phyloP scores from a whole-genome alignment of 1,284 basidiomycete species.

The Salmacisia buchloeana region DNA sequence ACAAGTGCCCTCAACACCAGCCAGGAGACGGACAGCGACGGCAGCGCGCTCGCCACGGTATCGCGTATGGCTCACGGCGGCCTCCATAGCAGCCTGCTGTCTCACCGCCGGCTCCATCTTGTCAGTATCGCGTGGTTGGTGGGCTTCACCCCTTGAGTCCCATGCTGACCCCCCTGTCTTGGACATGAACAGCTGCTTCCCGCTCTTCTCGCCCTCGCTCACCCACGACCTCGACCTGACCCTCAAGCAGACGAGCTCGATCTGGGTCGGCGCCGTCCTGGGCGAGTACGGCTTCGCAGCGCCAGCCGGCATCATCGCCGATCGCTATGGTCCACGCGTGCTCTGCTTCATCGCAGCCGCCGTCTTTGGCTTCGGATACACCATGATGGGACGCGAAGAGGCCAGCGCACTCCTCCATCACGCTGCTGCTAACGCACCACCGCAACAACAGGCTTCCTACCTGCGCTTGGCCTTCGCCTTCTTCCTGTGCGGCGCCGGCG shows the following conservation, averaged over 20 bases:
- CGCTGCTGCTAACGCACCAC: background rate
- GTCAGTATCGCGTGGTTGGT: conserved; percentile 1
- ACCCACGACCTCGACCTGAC: conserved; percentile 17
- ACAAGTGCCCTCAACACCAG: too few relatives aligned
- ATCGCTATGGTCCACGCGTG: conserved; percentile 17
- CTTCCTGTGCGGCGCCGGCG: conserved; percentile 20
- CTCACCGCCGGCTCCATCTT: conserved; percentile 18
- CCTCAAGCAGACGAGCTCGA: conserved; percentile 19
- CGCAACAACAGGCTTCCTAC: background rate
- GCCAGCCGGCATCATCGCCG: conserved; percentile 14
- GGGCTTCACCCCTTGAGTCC: background rate
- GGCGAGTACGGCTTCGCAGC: conserved; percentile 22
- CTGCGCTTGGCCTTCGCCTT: conserved; percentile 11
- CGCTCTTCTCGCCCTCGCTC: conserved; percentile 20
- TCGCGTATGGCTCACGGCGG: too few relatives aligned
- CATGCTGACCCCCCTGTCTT: background rate
- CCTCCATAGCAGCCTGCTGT: conserved; percentile 11
- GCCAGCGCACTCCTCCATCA: background rate
- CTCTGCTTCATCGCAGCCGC: conserved; percentile 13
- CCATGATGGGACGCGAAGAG: conserved; percentile 16
- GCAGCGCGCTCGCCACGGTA: too few relatives aligned
- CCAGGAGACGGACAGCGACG: too few relatives aligned
- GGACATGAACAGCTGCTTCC: conserved; percentile 10
- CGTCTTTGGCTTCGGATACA: conserved; percentile 21
- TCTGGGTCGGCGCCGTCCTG: conserved; percentile 20